These are phyloP conservation scores for Xerocomus minutiporus DNA, from an alignment of 1,284 basidiomycete species.

Conservation along the genomic window DNA sequence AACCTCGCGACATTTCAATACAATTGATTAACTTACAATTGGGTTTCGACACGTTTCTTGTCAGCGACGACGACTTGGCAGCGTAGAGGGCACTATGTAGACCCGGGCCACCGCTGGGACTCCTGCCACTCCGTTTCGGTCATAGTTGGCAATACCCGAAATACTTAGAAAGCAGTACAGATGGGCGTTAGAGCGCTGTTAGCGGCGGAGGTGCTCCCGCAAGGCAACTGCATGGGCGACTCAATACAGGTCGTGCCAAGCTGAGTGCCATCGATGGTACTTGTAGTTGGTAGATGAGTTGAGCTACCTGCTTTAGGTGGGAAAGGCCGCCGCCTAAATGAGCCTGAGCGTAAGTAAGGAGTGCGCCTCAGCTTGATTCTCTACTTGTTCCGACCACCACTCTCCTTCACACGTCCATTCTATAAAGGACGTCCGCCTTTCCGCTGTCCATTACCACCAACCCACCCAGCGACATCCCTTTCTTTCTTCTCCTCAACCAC, in stretches of 20 bases:
- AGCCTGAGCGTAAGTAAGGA: constrained; percentile 29
- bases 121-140: constrained; percentile 12
- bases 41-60: background rate
- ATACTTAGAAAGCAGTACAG: too few relatives aligned
- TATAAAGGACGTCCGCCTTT: constrained; percentile 28
- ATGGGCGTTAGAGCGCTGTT: constrained; percentile 32
- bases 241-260: too few relatives aligned
- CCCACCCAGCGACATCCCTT: background rate
- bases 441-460: background rate
- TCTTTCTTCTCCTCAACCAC: background rate
- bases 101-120: constrained; percentile 20
- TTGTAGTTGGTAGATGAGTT: background rate
- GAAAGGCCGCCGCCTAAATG: constrained; percentile 28
- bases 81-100: constrained; percentile 1
- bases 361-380: constrained; percentile 3
- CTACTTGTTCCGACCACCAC: constrained; percentile 9
- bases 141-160: background rate
- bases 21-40: constrained; percentile 3
- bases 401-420: constrained; percentile 28
- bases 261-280: too few relatives aligned
- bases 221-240: too few relatives aligned
- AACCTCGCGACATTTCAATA: constrained; percentile 27
- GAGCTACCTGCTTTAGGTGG: constrained; percentile 15
- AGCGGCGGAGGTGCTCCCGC: background rate
- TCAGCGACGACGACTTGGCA: background rate